Conservation (phyloP, 768 basidiomycete genomes). For the Hygrocybe punicea region DNA sequence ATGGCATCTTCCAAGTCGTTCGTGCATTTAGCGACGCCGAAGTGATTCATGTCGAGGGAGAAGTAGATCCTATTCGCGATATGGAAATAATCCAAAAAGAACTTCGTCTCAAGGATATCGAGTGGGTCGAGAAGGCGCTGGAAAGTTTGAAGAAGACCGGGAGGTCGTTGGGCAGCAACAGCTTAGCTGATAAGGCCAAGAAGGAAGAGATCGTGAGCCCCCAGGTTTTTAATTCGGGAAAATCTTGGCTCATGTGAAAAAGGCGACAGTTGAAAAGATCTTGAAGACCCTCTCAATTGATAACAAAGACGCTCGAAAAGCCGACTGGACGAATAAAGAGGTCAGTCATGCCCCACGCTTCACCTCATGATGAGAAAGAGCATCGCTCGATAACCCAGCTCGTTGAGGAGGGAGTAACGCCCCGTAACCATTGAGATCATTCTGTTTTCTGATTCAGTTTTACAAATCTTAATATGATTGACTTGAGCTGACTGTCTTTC, state of each 20-base stretch:
- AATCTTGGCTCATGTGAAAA: background rate
- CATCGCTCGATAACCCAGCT: slow-evolving; percentile 89
- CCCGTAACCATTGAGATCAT: slow-evolving; percentile 67
- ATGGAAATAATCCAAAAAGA: slow-evolving; percentile 98
- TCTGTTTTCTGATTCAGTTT: slow-evolving; percentile 18
- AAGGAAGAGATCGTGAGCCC: slow-evolving; percentile 87
- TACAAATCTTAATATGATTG: background rate
- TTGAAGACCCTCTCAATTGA: slow-evolving; percentile 74
- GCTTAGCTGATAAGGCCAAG: slow-evolving; percentile 88
- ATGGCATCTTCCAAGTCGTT: slow-evolving; percentile 98
- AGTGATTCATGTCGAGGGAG: slow-evolving; percentile 98
- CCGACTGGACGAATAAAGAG: slow-evolving; percentile 96
- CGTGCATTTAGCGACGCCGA: slow-evolving; percentile 99
- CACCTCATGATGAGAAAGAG: slow-evolving; percentile 62
- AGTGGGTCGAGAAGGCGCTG: slow-evolving; percentile 93
- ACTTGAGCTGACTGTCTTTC: background rate
- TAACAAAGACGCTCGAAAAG: slow-evolving; percentile 87
- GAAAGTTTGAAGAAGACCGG: slow-evolving; percentile 73
- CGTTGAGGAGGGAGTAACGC: slow-evolving; percentile 93
- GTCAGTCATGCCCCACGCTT: slow-evolving; percentile 40
- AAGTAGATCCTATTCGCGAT: slow-evolving; percentile 91
- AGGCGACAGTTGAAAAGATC: slow-evolving; percentile 87
- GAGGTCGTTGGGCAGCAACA: slow-evolving; percentile 66
- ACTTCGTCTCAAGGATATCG: slow-evolving; percentile 93
- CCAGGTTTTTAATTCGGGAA: background rate